These are phyloP conservation scores for Fraxinus baroniana DNA, from an alignment of 305 asterid species.

Conservation along the genomic window DNA sequence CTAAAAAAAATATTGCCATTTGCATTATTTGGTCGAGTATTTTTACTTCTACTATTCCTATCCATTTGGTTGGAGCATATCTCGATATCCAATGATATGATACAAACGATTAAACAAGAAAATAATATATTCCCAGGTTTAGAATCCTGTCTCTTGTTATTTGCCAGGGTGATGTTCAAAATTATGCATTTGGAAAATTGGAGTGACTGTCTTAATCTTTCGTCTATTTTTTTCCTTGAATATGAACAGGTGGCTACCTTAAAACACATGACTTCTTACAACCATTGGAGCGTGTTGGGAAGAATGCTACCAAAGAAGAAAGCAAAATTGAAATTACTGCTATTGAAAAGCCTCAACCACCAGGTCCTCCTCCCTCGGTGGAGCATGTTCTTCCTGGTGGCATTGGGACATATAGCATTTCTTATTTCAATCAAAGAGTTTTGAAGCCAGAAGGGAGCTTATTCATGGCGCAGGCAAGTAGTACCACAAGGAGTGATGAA, in stretches of 20 bases:
- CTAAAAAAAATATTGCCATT: background rate
- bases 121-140: background rate
- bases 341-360: conserved; percentile 48
- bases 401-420: conserved; percentile 76
- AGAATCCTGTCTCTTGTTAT: background rate
- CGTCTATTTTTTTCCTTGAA: conserved; percentile 1
- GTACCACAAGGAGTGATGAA: conserved; percentile 53
- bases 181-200: background rate
- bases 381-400: conserved; percentile 87
- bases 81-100: background rate
- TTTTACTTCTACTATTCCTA: background rate
- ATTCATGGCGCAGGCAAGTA: conserved; percentile 52
- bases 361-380: conserved; percentile 42
- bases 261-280: conserved; percentile 92
- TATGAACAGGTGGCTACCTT: conserved; percentile 55
- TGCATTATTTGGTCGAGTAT: background rate
- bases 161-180: background rate
- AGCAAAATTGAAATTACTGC: conserved; percentile 38
- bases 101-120: background rate
- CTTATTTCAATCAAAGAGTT: conserved; percentile 64
- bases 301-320: conserved; percentile 47
- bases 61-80: background rate
- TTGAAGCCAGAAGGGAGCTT: conserved; percentile 57
- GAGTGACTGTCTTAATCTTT: conserved; percentile 8
- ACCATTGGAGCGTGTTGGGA: conserved; percentile 76